Percentiles rank a stretch among this genome's conserved stretches.
Conservation (phyloP, 495 filamentous ascomycete species). For the Barbatosphaeria neglecta region DNA sequence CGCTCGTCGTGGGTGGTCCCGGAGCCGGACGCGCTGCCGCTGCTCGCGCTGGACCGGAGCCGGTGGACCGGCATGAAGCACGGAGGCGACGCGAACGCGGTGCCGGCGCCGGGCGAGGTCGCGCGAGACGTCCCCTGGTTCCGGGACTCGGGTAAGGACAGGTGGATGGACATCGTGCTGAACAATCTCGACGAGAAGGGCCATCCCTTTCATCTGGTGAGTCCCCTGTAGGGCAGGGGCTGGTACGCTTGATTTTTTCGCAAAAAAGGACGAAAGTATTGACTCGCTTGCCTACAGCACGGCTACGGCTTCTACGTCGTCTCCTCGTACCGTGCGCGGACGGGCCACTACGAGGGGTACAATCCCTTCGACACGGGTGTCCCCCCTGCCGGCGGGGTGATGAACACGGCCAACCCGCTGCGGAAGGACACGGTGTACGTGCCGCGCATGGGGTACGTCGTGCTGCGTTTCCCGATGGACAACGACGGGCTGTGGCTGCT, state of each 20-base stretch:
- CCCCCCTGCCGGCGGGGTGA: constrained; percentile 33
- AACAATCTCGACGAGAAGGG: constrained; percentile 50
- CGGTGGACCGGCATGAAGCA: background rate
- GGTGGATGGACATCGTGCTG: constrained; percentile 49
- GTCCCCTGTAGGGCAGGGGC: background rate
- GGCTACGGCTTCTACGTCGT: constrained; percentile 57
- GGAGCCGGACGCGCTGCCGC: background rate
- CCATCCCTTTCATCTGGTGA: constrained; percentile 5
- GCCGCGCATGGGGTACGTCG: constrained; percentile 18
- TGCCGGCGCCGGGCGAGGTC: background rate
- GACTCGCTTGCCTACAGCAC: constrained; percentile 17
- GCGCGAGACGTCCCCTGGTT: background rate
- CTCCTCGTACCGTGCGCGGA: constrained; percentile 14
- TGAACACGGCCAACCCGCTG: constrained; percentile 18
- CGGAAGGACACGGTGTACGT: background rate
- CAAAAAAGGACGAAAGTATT: background rate
- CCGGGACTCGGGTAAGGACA: background rate
- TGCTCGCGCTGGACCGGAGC: background rate
- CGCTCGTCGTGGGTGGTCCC: background rate
- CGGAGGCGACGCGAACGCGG: background rate
- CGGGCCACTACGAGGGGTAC: constrained; percentile 24
- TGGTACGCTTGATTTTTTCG: background rate
- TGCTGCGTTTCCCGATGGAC: constrained; percentile 31
- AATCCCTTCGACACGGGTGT: constrained; percentile 29
- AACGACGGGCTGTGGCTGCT: constrained; percentile 60